Conservation (phyloP, 306 rosid genomes). For the Inga laurina region DNA sequence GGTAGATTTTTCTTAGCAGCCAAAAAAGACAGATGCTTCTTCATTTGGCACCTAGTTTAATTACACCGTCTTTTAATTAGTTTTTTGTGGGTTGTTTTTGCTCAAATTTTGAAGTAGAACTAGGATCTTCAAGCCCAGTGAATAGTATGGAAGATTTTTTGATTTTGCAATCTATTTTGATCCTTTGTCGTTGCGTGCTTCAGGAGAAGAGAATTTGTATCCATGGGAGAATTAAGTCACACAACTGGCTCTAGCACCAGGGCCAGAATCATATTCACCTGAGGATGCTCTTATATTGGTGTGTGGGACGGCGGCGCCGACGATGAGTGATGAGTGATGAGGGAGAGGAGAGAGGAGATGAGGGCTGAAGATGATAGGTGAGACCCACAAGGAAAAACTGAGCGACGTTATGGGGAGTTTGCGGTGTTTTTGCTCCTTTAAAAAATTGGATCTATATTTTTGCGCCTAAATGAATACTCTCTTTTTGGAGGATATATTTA, state of each 20-base stretch:
- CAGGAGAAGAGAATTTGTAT: conserved; percentile 64
- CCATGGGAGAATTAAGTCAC: conserved; percentile 64
- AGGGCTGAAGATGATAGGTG: no score
- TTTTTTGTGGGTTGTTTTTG: background rate
- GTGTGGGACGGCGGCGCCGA: no score
- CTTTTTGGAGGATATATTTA: no score
- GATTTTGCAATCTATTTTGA: conserved; percentile 1
- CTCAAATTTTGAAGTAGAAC: background rate
- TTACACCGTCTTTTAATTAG: background rate
- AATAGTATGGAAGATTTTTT: background rate
- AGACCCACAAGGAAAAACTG: no score
- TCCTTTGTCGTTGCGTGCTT: conserved; percentile 12
- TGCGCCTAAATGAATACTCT: no score
- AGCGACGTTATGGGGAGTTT: no score
- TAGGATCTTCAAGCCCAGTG: background rate
- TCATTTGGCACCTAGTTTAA: background rate
- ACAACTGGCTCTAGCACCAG: conserved; percentile 52
- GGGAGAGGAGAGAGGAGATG: no score
- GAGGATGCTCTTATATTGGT: conserved; percentile 62
- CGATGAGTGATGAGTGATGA: no score
- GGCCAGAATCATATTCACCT: conserved; percentile 42
- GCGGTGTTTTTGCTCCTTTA: no score
- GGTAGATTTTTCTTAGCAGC: conserved; percentile 14
- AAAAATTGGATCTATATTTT: no score
- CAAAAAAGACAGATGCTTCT: conserved; percentile 7